These are phyloP conservation scores for Canariomyces notabilis DNA, from an alignment of 2,329 filamentous ascomycete genomes.

Conservation along the genomic window DNA sequence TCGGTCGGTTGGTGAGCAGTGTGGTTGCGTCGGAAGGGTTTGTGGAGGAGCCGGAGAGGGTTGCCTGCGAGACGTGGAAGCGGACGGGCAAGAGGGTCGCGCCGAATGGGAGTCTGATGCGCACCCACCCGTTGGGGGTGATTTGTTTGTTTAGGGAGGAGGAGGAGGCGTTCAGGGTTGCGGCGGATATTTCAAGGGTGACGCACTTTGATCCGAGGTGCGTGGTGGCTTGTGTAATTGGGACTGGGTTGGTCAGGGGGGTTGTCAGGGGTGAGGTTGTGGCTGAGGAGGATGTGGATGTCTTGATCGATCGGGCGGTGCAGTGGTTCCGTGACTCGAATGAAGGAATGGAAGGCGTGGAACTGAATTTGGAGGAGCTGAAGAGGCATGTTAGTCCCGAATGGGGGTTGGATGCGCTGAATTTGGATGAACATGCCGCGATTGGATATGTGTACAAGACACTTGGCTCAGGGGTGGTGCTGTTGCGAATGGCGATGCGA, in stretches of 20 bases:
- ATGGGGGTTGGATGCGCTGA: conserved; percentile 33
- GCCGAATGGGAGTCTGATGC: conserved; percentile 50
- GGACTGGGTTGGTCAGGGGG: conserved; percentile 42
- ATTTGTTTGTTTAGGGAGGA: conserved; percentile 39
- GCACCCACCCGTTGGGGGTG: conserved; percentile 47
- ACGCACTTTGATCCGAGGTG: conserved; percentile 50
- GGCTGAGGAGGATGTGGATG: conserved; percentile 37
- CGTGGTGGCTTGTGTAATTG: conserved; percentile 44
- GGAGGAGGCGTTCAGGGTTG: conserved; percentile 40
- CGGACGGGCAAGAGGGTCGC: conserved; percentile 36
- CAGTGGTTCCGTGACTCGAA: conserved; percentile 32
- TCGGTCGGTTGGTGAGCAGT: conserved; percentile 42
- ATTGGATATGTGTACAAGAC: conserved; percentile 53
- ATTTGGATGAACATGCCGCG: conserved; percentile 40
- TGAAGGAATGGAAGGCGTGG: conserved; percentile 27
- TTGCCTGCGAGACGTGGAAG: conserved; percentile 39
- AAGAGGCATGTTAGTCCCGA: conserved; percentile 35
- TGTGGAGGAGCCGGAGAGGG: conserved; percentile 34
- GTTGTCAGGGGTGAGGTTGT: conserved; percentile 42
- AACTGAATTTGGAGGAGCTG: conserved; percentile 39
- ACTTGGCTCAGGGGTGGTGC: conserved; percentile 43
- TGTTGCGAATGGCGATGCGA: conserved; percentile 41
- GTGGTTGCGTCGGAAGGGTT: conserved; percentile 39
- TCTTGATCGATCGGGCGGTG: conserved; percentile 35
- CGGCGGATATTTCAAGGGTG: conserved; percentile 38